Conservation (phyloP, 2,329 filamentous ascomycete species). For the Fusarium newnesense region DNA sequence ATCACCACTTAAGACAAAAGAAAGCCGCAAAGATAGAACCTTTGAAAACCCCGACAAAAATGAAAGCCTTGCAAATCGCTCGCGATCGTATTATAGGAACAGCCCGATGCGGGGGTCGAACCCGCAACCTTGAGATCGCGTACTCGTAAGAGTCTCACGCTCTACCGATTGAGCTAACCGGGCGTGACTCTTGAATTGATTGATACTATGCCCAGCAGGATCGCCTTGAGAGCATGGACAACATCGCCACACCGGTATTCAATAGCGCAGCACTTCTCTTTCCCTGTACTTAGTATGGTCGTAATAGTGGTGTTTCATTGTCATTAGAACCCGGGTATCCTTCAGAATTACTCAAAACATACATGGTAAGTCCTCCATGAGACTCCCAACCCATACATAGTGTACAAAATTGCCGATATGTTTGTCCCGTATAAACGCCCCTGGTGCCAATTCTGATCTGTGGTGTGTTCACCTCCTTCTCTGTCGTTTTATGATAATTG, state of each 20-base stretch:
- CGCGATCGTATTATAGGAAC: conserved; percentile 44
- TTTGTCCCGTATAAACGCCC: conserved; percentile 32
- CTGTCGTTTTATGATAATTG: conserved; percentile 9
- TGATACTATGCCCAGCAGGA: background rate
- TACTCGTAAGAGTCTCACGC: conserved; percentile 71
- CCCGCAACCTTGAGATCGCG: conserved; percentile 62
- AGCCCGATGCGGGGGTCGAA: conserved; percentile 57
- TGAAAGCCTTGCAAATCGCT: conserved; percentile 26
- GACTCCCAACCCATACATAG: conserved; percentile 33
- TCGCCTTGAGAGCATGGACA: background rate
- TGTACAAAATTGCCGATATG: conserved; percentile 29
- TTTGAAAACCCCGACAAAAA: background rate
- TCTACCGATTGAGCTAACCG: conserved; percentile 58
- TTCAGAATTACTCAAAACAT: conserved; percentile 21
- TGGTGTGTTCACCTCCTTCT: conserved; percentile 4
- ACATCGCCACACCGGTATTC: background rate
- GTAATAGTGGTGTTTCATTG: conserved; percentile 30
- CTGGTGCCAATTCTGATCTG: conserved; percentile 4
- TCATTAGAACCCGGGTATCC: conserved; percentile 35
- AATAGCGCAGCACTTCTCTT: background rate
- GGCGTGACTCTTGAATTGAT: conserved; percentile 31
- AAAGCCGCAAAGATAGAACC: background rate
- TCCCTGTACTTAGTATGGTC: background rate
- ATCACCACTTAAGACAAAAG: background rate
- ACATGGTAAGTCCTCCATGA: conserved; percentile 12